Evolutionary conservation across 257 asterid genomes (phyloP).

Genomic region (Solanum appendiculatum): DNA sequence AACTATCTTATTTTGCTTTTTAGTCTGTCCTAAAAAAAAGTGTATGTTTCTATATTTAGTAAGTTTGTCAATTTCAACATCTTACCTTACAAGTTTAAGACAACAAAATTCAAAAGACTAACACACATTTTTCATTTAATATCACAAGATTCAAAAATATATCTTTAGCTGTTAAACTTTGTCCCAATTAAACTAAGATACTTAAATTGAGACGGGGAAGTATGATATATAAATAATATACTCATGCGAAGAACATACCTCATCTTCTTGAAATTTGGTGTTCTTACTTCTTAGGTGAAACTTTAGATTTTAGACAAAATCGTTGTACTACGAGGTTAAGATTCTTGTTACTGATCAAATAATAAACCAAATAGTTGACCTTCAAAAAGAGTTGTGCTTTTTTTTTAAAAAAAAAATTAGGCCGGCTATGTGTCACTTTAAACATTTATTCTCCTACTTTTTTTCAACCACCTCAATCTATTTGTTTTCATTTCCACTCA

Average conservation of each 20-base stretch:
- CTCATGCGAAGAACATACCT: neutral
- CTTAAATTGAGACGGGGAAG: neutral
- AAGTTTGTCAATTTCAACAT: neutral
- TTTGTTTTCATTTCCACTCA: neutral
- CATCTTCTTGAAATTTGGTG: neutral
- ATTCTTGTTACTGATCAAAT: neutral
- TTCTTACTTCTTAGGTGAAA: neutral
- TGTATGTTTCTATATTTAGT: neutral
- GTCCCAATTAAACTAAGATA: neutral
- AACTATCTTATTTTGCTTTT: neutral
- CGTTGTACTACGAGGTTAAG: neutral
- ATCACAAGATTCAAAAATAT: neutral
- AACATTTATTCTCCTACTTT: neutral
- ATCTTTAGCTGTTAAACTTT: neutral
- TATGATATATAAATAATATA: neutral
- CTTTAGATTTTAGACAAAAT: neutral
- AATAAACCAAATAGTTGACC: neutral
- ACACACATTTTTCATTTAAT: too few relatives aligned
- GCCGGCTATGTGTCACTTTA: neutral
- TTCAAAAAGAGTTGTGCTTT: neutral
- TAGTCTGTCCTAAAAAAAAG: neutral
- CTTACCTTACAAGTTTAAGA: neutral
- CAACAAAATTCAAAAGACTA: neutral
- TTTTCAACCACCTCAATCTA: neutral
- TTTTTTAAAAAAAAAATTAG: neutral